A percentile compares a stretch with the other conserved stretches of the same genome.
phyloP scores from a whole-genome alignment of 768 basidiomycete genomes.

The Kwoniella sp. region DNA sequence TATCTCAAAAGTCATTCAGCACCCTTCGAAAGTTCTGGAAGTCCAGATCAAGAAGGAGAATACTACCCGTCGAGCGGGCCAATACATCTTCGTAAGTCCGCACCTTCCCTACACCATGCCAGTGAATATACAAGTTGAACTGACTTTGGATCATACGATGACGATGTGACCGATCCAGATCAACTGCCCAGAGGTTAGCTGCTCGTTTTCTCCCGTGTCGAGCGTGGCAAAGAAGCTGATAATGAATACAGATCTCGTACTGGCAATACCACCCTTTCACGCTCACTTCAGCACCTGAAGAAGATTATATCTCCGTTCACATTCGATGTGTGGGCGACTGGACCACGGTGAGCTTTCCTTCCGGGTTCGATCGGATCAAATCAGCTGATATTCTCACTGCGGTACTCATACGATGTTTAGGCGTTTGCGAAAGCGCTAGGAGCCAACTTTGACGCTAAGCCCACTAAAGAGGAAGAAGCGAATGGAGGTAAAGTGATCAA shows the following conservation, averaged over 20 bases:
- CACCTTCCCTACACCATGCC: too few species aligned
- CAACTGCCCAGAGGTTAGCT: constrained; percentile 52
- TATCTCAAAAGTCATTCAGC: constrained; percentile 83
- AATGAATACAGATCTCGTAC: constrained; percentile 68
- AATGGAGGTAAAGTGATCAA: constrained; percentile 61
- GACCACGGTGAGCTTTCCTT: constrained; percentile 58
- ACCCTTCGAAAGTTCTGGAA: constrained; percentile 91
- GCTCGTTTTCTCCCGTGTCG: too few species aligned
- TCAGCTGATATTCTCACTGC: constrained; percentile 3
- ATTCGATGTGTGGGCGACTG: constrained; percentile 92
- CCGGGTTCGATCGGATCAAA: background rate
- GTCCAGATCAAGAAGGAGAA: constrained; percentile 97
- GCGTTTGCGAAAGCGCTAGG: constrained; percentile 79
- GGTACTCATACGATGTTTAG: background rate
- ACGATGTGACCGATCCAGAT: constrained; percentile 9
- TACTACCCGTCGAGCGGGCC: constrained; percentile 76
- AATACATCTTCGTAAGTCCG: constrained; percentile 88
- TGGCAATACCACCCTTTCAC: constrained; percentile 99
- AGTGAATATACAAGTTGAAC: background rate
- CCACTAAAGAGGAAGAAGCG: constrained; percentile 58
- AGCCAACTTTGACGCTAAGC: constrained; percentile 70
- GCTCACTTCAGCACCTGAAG: constrained; percentile 88
- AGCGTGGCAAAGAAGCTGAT: too few species aligned
- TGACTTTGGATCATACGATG: background rate
- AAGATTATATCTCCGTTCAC: constrained; percentile 92